Percentiles rank a stretch among this genome's conserved stretches.
phyloP scores from a whole-genome alignment of 768 basidiomycete species.

The Trametes cingulata region DNA sequence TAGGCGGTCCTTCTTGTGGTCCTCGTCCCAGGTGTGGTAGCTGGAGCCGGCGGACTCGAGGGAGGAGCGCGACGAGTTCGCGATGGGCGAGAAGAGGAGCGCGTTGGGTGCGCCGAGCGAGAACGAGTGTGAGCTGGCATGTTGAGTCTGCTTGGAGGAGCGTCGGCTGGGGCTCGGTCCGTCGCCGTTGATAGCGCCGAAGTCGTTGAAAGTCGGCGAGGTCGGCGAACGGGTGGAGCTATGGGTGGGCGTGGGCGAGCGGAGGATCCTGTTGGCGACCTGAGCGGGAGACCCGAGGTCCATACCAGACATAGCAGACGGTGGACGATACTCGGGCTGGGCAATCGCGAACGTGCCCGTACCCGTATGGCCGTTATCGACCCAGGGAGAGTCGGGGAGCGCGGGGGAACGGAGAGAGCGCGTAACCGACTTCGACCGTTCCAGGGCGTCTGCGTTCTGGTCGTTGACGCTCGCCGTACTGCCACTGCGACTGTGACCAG shows the following conservation, averaged over 20 bases:
- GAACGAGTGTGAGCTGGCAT: slow-evolving; percentile 25
- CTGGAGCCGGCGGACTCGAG: slow-evolving; percentile 81
- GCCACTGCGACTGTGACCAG: slow-evolving; percentile 32
- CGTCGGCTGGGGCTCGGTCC: slow-evolving; percentile 43
- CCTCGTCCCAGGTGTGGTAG: slow-evolving; percentile 79
- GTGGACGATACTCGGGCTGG: slow-evolving; percentile 36
- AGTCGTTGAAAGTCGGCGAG: slow-evolving; percentile 49
- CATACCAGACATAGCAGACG: slow-evolving; percentile 50
- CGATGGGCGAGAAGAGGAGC: slow-evolving; percentile 67
- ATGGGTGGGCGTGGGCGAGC: slow-evolving; percentile 73
- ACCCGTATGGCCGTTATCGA: slow-evolving; percentile 40
- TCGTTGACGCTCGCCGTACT: slow-evolving; percentile 34
- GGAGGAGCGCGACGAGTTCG: slow-evolving; percentile 78
- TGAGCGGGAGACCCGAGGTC: slow-evolving; percentile 51
- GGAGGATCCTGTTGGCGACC: slow-evolving; percentile 41
- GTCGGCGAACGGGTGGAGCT: slow-evolving; percentile 52
- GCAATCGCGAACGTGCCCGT: slow-evolving; percentile 17
- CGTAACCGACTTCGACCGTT: slow-evolving; percentile 44
- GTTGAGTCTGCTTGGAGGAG: slow-evolving; percentile 50
- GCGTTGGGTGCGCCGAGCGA: slow-evolving; percentile 41
- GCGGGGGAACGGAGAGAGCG: slow-evolving; percentile 56
- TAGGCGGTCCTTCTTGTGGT: slow-evolving; percentile 52
- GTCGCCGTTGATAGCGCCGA: slow-evolving; percentile 33
- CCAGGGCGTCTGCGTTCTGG: slow-evolving; percentile 20
- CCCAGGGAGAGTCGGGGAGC: slow-evolving; percentile 59